Evolutionary conservation across 164 flowering plant genomes (phyloP).

Genomic region (Chimonanthus salicifolius): DNA sequence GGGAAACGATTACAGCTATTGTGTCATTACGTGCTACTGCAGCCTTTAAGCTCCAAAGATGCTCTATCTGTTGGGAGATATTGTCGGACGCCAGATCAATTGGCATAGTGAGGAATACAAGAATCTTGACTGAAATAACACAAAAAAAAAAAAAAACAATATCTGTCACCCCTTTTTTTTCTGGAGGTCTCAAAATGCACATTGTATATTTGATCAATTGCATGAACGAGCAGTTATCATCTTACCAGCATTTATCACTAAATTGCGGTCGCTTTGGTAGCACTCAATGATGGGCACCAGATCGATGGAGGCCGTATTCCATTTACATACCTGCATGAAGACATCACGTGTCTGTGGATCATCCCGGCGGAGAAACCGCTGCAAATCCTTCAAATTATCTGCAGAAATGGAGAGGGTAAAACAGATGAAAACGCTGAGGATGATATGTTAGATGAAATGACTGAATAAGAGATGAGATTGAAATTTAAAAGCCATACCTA

Average conservation of each 20-base stretch:
- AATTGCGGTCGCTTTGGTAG: constrained; percentile 54
- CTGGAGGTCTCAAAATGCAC: background rate
- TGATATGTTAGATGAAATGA: too few species aligned
- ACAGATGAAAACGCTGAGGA: background rate
- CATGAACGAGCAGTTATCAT: background rate
- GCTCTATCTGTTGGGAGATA: constrained; percentile 76
- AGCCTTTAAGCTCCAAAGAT: constrained; percentile 72
- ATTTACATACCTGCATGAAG: constrained; percentile 87
- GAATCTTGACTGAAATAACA: constrained; percentile 59
- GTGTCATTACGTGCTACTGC: constrained; percentile 51
- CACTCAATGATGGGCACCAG: constrained; percentile 79
- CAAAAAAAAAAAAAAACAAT: too few species aligned
- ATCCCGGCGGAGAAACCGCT: constrained; percentile 84
- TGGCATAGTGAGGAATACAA: constrained; percentile 95
- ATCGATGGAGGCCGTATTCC: constrained; percentile 68
- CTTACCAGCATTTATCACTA: constrained; percentile 75
- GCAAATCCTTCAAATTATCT: constrained; percentile 93
- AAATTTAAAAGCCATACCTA: constrained; percentile 34
- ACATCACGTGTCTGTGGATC: constrained; percentile 78
- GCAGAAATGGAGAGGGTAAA: background rate
- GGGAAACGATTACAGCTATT: constrained; percentile 63
- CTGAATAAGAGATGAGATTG: background rate
- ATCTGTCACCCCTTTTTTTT: background rate
- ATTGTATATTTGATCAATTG: background rate
- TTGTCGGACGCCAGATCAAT: constrained; percentile 62